phyloP scores from a whole-genome alignment of 192 early-diverging fungal genomes.

The Coemansia sp. region DNA sequence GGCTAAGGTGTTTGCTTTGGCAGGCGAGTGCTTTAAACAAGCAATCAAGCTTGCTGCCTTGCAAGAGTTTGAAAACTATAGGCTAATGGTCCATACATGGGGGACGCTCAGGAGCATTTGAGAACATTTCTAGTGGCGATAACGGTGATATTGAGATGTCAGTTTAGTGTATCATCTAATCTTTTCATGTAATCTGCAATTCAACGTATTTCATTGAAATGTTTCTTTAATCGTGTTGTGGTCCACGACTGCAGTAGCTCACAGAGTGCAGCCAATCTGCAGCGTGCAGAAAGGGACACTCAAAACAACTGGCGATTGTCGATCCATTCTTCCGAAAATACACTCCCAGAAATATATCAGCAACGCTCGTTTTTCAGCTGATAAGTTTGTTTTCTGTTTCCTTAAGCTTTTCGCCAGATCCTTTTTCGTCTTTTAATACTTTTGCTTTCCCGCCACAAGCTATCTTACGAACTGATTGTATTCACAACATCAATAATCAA shows the following conservation, averaged over 20 bases:
- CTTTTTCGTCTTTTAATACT: neutral
- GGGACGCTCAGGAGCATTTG: constrained; percentile 38
- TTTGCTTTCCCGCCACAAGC: neutral
- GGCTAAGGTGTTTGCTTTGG: constrained; percentile 23
- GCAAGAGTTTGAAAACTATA: constrained; percentile 67
- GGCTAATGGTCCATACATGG: constrained; percentile 63
- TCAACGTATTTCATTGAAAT: too few relatives aligned
- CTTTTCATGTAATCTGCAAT: neutral
- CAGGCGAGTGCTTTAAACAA: constrained; percentile 46
- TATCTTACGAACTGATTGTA: neutral
- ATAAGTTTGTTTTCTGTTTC: constrained; percentile 3
- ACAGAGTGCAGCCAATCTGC: neutral
- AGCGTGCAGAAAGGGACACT: neutral
- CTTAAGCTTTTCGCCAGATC: neutral
- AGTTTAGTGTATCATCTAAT: neutral
- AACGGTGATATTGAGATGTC: constrained; percentile 51
- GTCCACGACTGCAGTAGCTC: too few relatives aligned
- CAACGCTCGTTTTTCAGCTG: constrained; percentile 58
- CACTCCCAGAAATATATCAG: constrained; percentile 42
- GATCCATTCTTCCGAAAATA: constrained; percentile 3
- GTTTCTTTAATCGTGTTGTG: too few relatives aligned
- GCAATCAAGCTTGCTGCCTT: constrained; percentile 60
- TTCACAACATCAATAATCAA: neutral
- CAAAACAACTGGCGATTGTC: neutral
- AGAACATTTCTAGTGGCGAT: constrained; percentile 52